Evolutionary conservation across 1,284 basidiomycete species (phyloP), one percentile per base, ranked within the genome.

Genomic region (Sphaerobolus stellatus): DNA sequence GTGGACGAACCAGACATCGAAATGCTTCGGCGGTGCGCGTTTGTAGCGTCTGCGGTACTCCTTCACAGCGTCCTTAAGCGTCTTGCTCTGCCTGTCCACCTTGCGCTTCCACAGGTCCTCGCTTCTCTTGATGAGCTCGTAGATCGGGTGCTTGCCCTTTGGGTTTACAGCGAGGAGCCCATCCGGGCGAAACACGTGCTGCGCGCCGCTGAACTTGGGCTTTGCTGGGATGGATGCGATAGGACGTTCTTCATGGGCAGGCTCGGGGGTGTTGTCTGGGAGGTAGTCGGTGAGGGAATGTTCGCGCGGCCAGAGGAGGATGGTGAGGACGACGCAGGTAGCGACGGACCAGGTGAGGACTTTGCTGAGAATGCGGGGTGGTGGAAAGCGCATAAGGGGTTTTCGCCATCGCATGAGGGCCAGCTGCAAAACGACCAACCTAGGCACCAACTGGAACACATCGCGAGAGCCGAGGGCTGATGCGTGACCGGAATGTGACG

Each of bases 11-110:
- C 79, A 80, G 11, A 70, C 59, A 56, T 84, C 82, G 58, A 85
- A 84, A 1, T 81, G 81, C 41, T 65, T 65, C 1, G 82, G 82
- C 1, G 83, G 82, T 27, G 71, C 62, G 28, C 74, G 67, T 11
- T 66, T 61, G 59, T 80, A 80, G 11, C 78, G 65, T n/a, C 72
- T 67, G 56, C 72, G 71, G 68, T 88, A 88, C 62, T 84, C 81
- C 20, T 64, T 64, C 1, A 79, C 77, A 4, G 84, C 84, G 53
- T 77, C 71, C 18, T 70, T 66, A 4, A 88, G 66, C 0, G 79
- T 81, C 46, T 65, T 75, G 56, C 81, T 83, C 52, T 85, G 82
- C 41, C 66, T 64, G 7, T 68, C 65, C n/a, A 80, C 58, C 63
- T 84, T 84, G 2, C 60, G 59, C 22, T 75, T 68, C 83, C 83